Percentiles rank a stretch among this genome's conserved stretches.
Evolutionary conservation across 2,329 filamentous ascomycete genomes (phyloP).

Genomic region (Sporothrix phasma): DNA sequence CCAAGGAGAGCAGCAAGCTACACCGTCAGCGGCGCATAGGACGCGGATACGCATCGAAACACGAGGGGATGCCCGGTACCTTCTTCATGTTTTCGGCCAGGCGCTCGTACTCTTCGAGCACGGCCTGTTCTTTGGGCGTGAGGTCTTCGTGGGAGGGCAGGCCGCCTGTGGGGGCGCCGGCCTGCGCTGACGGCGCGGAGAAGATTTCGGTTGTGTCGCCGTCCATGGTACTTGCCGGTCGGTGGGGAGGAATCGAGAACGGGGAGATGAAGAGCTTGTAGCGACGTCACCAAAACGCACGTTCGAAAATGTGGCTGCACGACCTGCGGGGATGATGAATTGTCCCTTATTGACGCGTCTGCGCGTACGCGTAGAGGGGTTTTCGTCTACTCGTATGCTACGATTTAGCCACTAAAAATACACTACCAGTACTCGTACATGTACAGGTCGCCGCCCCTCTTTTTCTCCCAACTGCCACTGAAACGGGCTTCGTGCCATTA

Average conservation of each 20-base stretch:
- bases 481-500: not conserved
- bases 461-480: not conserved
- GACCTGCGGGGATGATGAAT: not conserved
- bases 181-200: not conserved
- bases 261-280: no score
- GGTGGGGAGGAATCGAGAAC: not conserved
- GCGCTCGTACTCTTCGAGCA: conserved; percentile 85
- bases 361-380: conserved; percentile 13
- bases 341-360: not conserved
- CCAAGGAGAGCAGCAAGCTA: conserved; percentile 52
- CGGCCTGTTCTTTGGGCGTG: conserved; percentile 78
- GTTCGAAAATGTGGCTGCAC: not conserved
- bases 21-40: not conserved
- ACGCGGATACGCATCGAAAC: not conserved
- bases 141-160: conserved; percentile 38
- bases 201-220: conserved; percentile 14
- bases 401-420: not conserved
- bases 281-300: not conserved
- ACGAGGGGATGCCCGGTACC: conserved; percentile 49
- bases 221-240: conserved; percentile 15
- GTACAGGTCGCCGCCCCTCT: not conserved
- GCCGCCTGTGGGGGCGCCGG: not conserved
- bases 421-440: not conserved
- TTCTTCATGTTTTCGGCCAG: conserved; percentile 85
- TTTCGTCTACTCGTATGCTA: not conserved